Evolutionary conservation across 306 rosid genomes (phyloP).

Genomic region (Adenanthera pavonina): DNA sequence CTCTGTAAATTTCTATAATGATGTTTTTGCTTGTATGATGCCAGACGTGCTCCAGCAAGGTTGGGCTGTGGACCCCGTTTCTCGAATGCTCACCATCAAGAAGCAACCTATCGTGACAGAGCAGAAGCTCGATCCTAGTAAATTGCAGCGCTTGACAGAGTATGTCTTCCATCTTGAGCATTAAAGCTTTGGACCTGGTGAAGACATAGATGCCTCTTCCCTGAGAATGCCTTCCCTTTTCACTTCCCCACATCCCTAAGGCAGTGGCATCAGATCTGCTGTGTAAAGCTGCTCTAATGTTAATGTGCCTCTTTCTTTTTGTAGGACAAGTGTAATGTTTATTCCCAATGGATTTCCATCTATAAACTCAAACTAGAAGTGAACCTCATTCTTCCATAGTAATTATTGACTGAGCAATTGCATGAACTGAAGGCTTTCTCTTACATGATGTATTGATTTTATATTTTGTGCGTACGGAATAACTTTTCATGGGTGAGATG

Average conservation of each 20-base stretch:
- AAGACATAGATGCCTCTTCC: constrained; percentile 29
- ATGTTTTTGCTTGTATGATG: constrained; percentile 30
- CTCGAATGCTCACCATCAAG: constrained; percentile 83
- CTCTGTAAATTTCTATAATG: constrained; percentile 4
- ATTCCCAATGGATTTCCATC: not conserved
- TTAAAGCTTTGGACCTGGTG: constrained; percentile 37
- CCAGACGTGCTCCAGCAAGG: constrained; percentile 72
- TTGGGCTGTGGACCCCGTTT: constrained; percentile 77
- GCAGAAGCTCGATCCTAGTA: constrained; percentile 84
- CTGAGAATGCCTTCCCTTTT: not conserved
- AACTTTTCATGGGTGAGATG: not conserved
- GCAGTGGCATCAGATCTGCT: not conserved
- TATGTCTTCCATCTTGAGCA: constrained; percentile 93
- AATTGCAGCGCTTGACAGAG: constrained; percentile 91
- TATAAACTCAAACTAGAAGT: not conserved
- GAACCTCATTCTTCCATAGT: not conserved
- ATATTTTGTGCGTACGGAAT: not conserved
- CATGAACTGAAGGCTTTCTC: constrained; percentile 6
- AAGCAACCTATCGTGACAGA: constrained; percentile 66
- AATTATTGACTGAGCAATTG: not conserved
- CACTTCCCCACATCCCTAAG: not conserved
- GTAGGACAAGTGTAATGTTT: not conserved
- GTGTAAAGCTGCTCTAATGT: not conserved
- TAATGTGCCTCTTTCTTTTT: not conserved
- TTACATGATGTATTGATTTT: not conserved